These are phyloP conservation scores for Botrytis galanthina DNA, from an alignment of 2,329 filamentous ascomycete species.

Conservation along the genomic window DNA sequence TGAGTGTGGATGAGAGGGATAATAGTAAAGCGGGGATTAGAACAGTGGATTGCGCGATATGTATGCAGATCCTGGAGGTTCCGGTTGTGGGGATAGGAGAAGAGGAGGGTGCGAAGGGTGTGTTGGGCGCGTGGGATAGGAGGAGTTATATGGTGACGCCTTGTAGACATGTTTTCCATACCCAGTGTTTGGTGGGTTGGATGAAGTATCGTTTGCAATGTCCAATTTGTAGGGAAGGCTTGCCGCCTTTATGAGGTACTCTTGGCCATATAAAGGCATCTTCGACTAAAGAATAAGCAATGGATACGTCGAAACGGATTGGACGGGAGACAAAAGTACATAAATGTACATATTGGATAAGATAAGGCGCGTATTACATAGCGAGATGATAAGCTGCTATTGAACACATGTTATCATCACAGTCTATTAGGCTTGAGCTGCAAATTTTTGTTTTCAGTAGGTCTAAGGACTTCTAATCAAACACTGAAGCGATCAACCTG, in stretches of 20 bases:
- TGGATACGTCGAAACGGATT: too few species aligned
- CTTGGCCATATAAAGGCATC: too few species aligned
- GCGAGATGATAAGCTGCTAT: neutral
- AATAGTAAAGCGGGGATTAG: constrained; percentile 47
- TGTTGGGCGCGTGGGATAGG: constrained; percentile 70
- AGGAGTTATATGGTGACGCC: constrained; percentile 96
- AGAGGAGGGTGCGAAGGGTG: constrained; percentile 46
- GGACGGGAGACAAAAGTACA: neutral
- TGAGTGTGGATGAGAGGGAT: constrained; percentile 27
- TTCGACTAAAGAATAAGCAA: neutral
- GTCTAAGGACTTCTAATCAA: neutral
- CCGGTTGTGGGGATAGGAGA: constrained; percentile 67
- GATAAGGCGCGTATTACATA: neutral
- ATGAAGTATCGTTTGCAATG: constrained; percentile 92
- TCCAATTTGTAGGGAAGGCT: constrained; percentile 86
- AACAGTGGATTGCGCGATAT: constrained; percentile 90
- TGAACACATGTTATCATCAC: neutral
- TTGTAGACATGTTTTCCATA: constrained; percentile 95
- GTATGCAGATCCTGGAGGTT: constrained; percentile 86
- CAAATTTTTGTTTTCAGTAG: neutral
- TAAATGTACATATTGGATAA: neutral
- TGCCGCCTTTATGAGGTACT: constrained; percentile 77
- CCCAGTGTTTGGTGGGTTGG: constrained; percentile 88
- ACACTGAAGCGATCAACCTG: neutral
- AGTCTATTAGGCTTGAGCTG: neutral